Base-by-base conservation (phyloP, 768 basidiomycete species). In the Serendipita sp. region DNA sequence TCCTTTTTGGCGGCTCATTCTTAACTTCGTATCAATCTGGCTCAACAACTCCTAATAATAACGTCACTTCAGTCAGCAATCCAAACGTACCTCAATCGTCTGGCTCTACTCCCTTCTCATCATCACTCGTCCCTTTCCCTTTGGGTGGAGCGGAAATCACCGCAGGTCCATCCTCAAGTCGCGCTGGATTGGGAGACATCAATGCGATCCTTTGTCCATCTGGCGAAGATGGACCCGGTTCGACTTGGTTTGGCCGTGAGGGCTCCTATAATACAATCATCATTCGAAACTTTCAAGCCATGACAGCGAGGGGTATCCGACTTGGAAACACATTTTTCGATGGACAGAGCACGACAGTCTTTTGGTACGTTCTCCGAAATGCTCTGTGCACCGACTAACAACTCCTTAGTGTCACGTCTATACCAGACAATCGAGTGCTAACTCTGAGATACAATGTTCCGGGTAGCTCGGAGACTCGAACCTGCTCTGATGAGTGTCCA, bases 1-100 rank as follows among this genome's bases (percentile, higher is more conserved):
- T 97, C 64, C 86, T 93, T 72, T 93, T 98, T 71, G 81, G 88
- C 0, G 96, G 96, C 45, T 86, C 86, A 11, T 99, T 99, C 77
- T 69, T 87, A 64, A 87, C 89, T 2, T 76, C 82, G 1, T 93
- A 90, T 71, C 74, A 75, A 34, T 83, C 84, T 51, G 80, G 76
- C 67, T 77, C 73, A 3, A 74, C 78, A 37, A 84, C 85, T 46
- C 41, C 41, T 41, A 86, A 86, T 71, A 60, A 32, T 60, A 60
- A 60, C 32, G 35, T 28, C 11, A 60, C 56, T n/a, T n/a, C 30
- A 11, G 37, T 60, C 28, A 60, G 56, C 56, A 92, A 92, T 71
- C 90, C 90, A 10, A 92, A 88, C 66, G 85, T 92, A 2, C 90
- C 90, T 11, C 85, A 83, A 69, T 92, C 92, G 24, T 72, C 83